Conservation (phyloP, 2,329 filamentous ascomycete genomes). For the Cercospora nicotianae region DNA sequence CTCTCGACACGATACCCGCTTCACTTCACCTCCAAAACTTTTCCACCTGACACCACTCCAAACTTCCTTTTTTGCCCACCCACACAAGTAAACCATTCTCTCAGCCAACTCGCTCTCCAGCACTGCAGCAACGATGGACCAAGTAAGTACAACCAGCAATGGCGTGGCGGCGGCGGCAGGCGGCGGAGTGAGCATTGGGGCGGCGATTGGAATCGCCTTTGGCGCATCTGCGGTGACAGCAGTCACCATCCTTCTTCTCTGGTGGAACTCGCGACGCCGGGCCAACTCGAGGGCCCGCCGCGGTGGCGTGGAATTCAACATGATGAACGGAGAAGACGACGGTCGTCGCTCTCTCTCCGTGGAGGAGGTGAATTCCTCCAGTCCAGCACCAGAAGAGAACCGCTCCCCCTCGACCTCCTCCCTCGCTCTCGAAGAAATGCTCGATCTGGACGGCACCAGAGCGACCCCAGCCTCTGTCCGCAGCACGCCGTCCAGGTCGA, state of each 20-base stretch:
- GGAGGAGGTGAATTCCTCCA: not conserved
- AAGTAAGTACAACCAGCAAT: not conserved
- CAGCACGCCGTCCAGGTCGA: not conserved
- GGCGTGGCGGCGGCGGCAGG: not conserved
- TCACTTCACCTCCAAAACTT: not conserved
- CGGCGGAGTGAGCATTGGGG: not conserved
- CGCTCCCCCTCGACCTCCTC: not conserved
- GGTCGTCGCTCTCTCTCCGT: not conserved
- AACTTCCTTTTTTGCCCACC: not conserved
- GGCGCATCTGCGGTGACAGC: conserved; percentile 3
- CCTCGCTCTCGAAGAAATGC: not conserved
- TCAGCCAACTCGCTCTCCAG: not conserved
- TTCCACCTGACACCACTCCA: not conserved
- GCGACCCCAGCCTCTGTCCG: not conserved
- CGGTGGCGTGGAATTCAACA: not conserved
- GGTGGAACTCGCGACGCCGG: not conserved
- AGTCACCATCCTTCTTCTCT: not conserved
- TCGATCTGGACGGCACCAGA: not conserved
- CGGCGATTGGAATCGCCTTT: conserved; percentile 4
- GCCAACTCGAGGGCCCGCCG: not conserved
- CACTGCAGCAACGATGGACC: not conserved
- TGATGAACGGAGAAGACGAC: not conserved
- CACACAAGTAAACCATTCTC: not conserved
- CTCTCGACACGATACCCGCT: not conserved
- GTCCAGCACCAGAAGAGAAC: not conserved